A percentile compares a stretch with the other conserved stretches of the same genome.
phyloP scores from a whole-genome alignment of 768 basidiomycete species.

The Filobasidium floriforme region DNA sequence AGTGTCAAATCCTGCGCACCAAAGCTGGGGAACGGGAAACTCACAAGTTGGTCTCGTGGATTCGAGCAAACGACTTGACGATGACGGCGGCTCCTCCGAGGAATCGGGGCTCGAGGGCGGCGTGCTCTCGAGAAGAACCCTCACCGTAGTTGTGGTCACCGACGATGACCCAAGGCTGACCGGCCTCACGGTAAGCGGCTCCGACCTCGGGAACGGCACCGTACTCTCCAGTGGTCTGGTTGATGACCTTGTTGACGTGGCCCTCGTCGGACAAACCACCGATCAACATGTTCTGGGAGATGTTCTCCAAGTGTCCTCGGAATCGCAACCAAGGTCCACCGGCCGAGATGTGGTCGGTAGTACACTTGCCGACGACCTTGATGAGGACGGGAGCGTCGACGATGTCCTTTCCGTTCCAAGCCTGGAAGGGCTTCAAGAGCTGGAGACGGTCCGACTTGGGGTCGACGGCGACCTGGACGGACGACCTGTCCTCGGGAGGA shows the following conservation, averaged over 20 bases:
- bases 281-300: conserved; percentile 95
- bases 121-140: conserved; percentile 92
- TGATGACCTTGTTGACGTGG: conserved; percentile 86
- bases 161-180: conserved; percentile 93
- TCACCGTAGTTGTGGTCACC: conserved; percentile 84
- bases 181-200: conserved; percentile 73
- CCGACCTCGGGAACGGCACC: conserved; percentile 77
- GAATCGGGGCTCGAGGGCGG: conserved; percentile 48
- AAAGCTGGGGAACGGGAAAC: conserved; percentile 17
- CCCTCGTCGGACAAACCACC: conserved; percentile 91
- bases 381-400: conserved; percentile 84
- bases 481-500: conserved; percentile 74
- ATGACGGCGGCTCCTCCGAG: conserved; percentile 78
- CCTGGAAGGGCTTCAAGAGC: conserved; percentile 74
- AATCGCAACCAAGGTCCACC: conserved; percentile 99
- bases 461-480: conserved; percentile 76
- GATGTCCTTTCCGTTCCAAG: conserved; percentile 91
- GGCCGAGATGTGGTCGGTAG: conserved; percentile 91
- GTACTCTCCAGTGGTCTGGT: conserved; percentile 78
- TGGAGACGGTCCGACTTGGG: conserved; percentile 84
- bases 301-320: conserved; percentile 97
- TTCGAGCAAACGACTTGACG: conserved; percentile 91
- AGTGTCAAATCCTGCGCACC: conserved; percentile 16
- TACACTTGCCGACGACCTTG: conserved; percentile 99
- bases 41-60: conserved; percentile 56